Conservation (phyloP, 257 asterid genomes). For the Echium plantagineum region DNA sequence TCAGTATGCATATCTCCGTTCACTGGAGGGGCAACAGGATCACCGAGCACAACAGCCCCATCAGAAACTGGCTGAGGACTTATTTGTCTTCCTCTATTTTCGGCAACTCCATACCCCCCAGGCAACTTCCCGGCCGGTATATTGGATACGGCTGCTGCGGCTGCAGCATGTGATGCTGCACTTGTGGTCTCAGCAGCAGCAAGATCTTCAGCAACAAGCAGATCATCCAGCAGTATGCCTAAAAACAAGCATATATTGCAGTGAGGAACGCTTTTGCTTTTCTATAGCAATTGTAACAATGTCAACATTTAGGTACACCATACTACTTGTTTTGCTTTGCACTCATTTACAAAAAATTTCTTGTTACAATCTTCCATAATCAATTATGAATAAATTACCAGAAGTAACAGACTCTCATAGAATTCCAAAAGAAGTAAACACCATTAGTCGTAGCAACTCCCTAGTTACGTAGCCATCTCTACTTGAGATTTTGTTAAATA, state of each 20-base stretch:
- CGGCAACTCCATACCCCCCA: conserved; percentile 56
- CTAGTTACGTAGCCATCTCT: background rate
- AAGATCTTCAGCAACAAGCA: conserved; percentile 96
- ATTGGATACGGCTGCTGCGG: conserved; percentile 42
- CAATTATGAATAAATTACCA: background rate
- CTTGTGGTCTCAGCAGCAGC: conserved; percentile 96
- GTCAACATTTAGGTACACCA: background rate
- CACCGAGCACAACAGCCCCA: conserved; percentile 88
- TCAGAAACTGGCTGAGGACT: conserved; percentile 46
- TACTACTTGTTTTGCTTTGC: background rate
- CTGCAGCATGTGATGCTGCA: conserved; percentile 97
- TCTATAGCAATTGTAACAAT: background rate
- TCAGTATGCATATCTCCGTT: conserved; percentile 88
- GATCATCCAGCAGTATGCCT: conserved; percentile 89
- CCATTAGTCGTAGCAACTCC: background rate
- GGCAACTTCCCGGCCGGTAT: conserved; percentile 50
- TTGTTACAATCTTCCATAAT: background rate
- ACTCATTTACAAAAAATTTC: background rate
- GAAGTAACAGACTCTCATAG: background rate
- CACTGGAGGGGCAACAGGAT: conserved; percentile 84
- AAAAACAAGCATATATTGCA: conserved; percentile 7
- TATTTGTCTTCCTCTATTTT: conserved; percentile 48
- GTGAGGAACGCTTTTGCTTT: background rate
- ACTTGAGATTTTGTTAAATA: too few species aligned
- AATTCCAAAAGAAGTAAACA: background rate